Evolutionary conservation across 257 asterid genomes (phyloP), one percentile per base, ranked within the genome.

Genomic region (Solanum gracilifrons): DNA sequence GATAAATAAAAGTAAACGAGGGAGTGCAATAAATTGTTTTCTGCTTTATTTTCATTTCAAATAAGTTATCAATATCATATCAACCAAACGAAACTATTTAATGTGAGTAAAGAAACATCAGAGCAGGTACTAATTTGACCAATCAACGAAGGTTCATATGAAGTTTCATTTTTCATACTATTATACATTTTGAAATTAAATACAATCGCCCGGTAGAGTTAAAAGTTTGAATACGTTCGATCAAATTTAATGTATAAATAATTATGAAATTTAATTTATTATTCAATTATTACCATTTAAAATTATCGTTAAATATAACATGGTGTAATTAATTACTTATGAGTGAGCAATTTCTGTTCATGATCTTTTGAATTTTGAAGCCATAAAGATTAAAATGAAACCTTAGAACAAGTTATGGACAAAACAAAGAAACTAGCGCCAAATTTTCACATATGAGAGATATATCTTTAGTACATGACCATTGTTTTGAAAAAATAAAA

Each of bases 141-240:
- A 36, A 74, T 35, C 31, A 20, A 21, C 5, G 82, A 35, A 74
- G 51, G 5, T 74, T 74, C 29, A 11, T 29, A 25, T 66, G 48
- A 4, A 74, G 51, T 1, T 74, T 74, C 18, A 11, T 29, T 68
- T 27, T 68, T 66, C 18, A 27, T 66, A 3, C 35, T 15, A 6
- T 2, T 29, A 29, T 69, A 13, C 33, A 29, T 20, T 69, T 29
- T 69, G 37, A 15, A 69, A 29, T 13, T 13, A 29, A 69, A 69
- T 69, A 5, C 2, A 25, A 9, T 2, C 25, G 10, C 2, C 7
- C 3, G 0, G 32, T 6, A 1, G 0, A 25, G 33, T 5, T 13
- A 66, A 2, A 66, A 12, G 10, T 12, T 25, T n/a, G 35, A 12
- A 68, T 68, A 68, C 7, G 18, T 16, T 18, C 8, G 3, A 51